Base-by-base conservation (phyloP, 495 filamentous ascomycete species). In the Penicillium chermesinum region DNA sequence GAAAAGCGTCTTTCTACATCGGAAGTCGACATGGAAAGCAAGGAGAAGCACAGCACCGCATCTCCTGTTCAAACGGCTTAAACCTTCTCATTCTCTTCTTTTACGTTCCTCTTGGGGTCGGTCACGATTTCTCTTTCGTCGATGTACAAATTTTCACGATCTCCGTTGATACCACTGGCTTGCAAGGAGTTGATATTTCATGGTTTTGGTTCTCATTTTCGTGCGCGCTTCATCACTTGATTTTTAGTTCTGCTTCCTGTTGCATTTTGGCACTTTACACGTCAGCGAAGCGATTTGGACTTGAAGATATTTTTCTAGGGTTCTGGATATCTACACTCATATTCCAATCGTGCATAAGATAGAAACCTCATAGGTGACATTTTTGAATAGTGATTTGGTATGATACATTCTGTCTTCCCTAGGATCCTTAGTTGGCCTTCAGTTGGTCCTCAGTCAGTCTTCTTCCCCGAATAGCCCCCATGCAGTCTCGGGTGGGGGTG, bases 261-360 rank as follows among this genome's bases (percentile, higher is more conserved):
- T 43, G 19, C 22, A 25, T 43, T 43, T 43, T 22, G 32, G 40
- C 40, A 22, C 10, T 43, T 14, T 33, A 22, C 40, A 43, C 32
- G 27, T 33, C 3, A 27, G 19, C 38, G 9, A 19, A 41, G 6
- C 2, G 1, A 14, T 18, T 43, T 30, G 25, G 25, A 10, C 25
- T 30, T 30, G 25, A 10, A 30, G 10, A n/a, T n/a, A n/a, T n/a
- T 30, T 30, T 30, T 30, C 25, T 5, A 16, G 5, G 7, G 20
- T 30, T 22, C 38, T 40, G 16, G 14, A 19, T 12, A 40, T 40
- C 19, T 12, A 38, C 17, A 40, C 9, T 40, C 16, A 12, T 6
- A 2, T 4, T 18, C 2, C 27, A 41, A n/a, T 30, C 21, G 13
- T 25, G 4, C 21, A 19, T 22, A 20, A 1, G 17, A 14, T 40